Evolutionary conservation across 306 rosid species (phyloP).

Genomic region (Cucumis hystrix): DNA sequence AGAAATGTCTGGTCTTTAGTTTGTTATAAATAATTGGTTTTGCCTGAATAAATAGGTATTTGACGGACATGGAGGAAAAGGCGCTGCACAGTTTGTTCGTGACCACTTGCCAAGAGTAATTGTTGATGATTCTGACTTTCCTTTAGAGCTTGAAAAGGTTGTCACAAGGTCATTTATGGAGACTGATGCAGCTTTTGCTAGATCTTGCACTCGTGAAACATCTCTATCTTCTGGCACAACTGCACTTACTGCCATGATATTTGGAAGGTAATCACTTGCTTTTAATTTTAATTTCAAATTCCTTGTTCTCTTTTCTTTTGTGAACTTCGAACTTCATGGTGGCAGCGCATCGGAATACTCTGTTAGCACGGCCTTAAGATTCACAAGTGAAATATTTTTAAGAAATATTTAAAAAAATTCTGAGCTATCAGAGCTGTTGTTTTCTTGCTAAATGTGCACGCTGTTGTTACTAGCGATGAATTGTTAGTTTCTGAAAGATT

Average conservation of each 20-base stretch:
- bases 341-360: not conserved
- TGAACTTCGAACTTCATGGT: not conserved
- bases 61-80: constrained; percentile 93
- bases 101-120: constrained; percentile 79
- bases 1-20: not conserved
- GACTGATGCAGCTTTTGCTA: constrained; percentile 77
- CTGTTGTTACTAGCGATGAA: not conserved
- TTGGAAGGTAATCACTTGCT: constrained; percentile 51
- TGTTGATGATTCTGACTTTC: constrained; percentile 81
- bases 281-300: not conserved
- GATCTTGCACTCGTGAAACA: constrained; percentile 41
- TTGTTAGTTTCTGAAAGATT: not conserved
- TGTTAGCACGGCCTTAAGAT: not conserved
- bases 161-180: constrained; percentile 67
- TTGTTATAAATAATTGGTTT: not conserved
- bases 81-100: constrained; percentile 75
- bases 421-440: not conserved
- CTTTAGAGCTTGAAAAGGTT: constrained; percentile 80
- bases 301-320: not conserved
- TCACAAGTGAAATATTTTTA: not conserved
- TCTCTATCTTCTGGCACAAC: constrained; percentile 86
- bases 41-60: constrained; percentile 49
- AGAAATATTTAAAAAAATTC: not conserved
- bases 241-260: constrained; percentile 84
- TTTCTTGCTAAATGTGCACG: not conserved